Percentiles rank a stretch among this genome's conserved stretches.
Evolutionary conservation across 345 rosid genomes (phyloP).

Genomic region (Nephelium lappaceum): DNA sequence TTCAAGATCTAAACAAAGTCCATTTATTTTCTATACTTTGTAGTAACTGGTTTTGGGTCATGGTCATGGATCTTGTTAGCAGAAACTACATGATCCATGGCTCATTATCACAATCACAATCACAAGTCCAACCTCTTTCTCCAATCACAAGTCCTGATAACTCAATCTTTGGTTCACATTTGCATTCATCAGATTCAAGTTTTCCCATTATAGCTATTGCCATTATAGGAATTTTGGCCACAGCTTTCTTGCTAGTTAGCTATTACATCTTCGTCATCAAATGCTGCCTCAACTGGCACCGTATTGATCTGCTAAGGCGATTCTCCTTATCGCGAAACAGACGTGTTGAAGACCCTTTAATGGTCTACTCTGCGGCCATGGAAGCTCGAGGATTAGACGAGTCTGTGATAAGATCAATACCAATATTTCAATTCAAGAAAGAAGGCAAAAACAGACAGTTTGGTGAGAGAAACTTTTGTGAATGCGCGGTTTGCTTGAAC

Average conservation of each 20-base stretch:
- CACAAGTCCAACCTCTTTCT: constrained; percentile 26
- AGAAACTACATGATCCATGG: constrained; percentile 28
- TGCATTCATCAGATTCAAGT: constrained; percentile 46
- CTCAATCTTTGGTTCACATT: constrained; percentile 30
- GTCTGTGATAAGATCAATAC: constrained; percentile 79
- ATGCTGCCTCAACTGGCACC: constrained; percentile 88
- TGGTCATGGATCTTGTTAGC: constrained; percentile 51
- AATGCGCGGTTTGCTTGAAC: constrained; percentile 79
- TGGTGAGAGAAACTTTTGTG: constrained; percentile 46
- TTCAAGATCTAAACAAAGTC: constrained; percentile 20
- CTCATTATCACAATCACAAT: not conserved
- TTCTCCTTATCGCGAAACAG: constrained; percentile 62
- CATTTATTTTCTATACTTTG: constrained; percentile 6
- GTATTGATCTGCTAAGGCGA: constrained; percentile 57
- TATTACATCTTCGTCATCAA: constrained; percentile 84
- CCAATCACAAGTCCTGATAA: constrained; percentile 32
- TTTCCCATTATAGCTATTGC: constrained; percentile 83
- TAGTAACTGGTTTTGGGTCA: not conserved
- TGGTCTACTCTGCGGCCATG: constrained; percentile 44
- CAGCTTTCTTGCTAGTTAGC: constrained; percentile 80
- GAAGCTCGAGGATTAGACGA: constrained; percentile 78
- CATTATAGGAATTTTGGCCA: constrained; percentile 79
- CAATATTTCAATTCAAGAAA: constrained; percentile 70
- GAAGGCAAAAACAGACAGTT: constrained; percentile 30
- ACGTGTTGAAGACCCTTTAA: constrained; percentile 46